Evolutionary conservation across 352 stramenopile genomes (phyloP), one percentile per base, ranked within the genome.

Genomic region (Phytophthora europaea): DNA sequence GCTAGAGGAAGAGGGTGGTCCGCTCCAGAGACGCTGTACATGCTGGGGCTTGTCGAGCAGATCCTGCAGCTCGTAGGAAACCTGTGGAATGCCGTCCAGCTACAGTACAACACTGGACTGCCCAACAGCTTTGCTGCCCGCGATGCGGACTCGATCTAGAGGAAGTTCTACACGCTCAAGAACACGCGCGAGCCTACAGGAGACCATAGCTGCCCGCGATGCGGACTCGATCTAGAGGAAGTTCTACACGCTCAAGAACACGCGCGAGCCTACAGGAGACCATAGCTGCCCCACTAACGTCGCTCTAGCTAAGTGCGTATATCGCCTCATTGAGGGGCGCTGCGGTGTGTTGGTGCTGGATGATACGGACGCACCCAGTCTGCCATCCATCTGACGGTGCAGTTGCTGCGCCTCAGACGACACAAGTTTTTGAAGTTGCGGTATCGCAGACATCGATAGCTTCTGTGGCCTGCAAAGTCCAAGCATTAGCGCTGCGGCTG

Each of bases 91-190:
- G 47, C 18, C 4, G 45, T 57, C 3, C 45, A 57, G 43, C 47
- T 57, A 1, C 20, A 65, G 28, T 50, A 57, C n/a, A 65, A 57
- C n/a, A 59, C 47, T 10, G 26, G 26, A 6, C 12, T 59, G 2
- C 34, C 60, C 26, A 10, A 52, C n/a, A 9, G 28, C 5, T 66
- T 66, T 4, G 1, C 47, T 15, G 34, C 33, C 2, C 57, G 23
- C 22, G 43, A 64, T 31, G 57, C 57, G 1, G 26, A 55, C 1
- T 28, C 57, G 2, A 54, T 64, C 16, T 56, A 55, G 26, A 8
- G 57, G 40, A 64, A 64, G 57, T 64, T 64, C 26, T 31, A 63
- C 23, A 36, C 22, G 4, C 36, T 54, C 56, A 63, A 63, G 56
- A 53, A 54, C 56, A 54, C 47, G 16, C 36, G 56, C 38, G 43